Evolutionary conservation across 1,284 basidiomycete genomes (phyloP).

Genomic region (Anthracocystis panici-leucophaei): DNA sequence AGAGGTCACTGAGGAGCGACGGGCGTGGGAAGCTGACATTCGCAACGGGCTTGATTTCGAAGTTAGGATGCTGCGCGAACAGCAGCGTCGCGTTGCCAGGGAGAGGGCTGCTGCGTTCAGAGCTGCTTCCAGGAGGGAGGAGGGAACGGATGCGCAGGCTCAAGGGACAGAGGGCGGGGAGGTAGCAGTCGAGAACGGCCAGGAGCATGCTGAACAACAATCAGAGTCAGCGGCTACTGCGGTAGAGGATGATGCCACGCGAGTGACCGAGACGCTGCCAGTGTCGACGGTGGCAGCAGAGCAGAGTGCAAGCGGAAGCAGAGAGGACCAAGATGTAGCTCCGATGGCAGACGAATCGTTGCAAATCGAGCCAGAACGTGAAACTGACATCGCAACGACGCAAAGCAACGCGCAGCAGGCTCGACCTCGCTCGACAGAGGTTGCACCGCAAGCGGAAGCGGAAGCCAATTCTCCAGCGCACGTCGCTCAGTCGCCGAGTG

Average conservation of each 20-base stretch:
- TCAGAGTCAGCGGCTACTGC: background rate
- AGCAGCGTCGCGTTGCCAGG: constrained; percentile 48
- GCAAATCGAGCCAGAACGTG: background rate
- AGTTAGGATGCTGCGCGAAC: constrained; percentile 39
- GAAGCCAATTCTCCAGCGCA: background rate
- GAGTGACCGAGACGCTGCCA: background rate
- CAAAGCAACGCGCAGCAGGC: background rate
- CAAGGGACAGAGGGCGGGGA: background rate
- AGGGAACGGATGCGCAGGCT: background rate
- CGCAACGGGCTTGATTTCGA: constrained; percentile 43
- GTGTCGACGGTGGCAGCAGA: background rate
- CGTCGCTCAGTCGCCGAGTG: background rate
- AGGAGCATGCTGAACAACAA: background rate
- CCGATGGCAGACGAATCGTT: background rate
- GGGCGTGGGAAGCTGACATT: constrained; percentile 53
- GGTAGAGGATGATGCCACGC: background rate
- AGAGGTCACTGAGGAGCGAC: constrained; percentile 36
- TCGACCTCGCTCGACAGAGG: background rate
- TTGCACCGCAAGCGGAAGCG: background rate
- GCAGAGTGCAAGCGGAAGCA: background rate
- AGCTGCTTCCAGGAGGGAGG: background rate
- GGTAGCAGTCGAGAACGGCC: background rate
- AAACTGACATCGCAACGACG: background rate
- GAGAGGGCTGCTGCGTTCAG: constrained; percentile 24
- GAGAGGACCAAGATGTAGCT: background rate